Evolutionary conservation across 2,329 filamentous ascomycete genomes (phyloP).

Genomic region (Ophiosphaerella narmari): DNA sequence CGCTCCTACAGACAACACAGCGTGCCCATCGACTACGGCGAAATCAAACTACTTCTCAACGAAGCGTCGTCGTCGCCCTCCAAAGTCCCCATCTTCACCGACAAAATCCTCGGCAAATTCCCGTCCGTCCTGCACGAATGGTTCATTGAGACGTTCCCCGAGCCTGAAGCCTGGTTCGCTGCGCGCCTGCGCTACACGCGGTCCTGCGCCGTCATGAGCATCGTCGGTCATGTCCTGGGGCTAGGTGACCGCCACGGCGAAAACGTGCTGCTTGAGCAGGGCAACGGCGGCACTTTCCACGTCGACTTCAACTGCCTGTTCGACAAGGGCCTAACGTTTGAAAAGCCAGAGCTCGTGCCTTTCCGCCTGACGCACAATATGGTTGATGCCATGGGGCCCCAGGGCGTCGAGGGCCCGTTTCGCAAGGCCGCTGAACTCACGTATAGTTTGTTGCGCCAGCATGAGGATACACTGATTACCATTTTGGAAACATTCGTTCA

Average conservation of each 20-base stretch:
- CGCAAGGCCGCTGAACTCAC: slow-evolving; percentile 89
- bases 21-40: slow-evolving; percentile 65
- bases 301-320: slow-evolving; percentile 99
- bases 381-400: slow-evolving; percentile 94
- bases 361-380: slow-evolving; percentile 99
- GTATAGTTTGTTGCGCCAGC: slow-evolving; percentile 79
- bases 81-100: slow-evolving; percentile 73
- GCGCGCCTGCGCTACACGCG: slow-evolving; percentile 88
- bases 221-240: slow-evolving; percentile 92
- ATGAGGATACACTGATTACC: slow-evolving; percentile 96
- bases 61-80: slow-evolving; percentile 66
- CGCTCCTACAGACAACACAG: slow-evolving; percentile 76
- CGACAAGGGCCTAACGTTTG: slow-evolving; percentile 94
- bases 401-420: slow-evolving; percentile 91
- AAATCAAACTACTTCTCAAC: slow-evolving; percentile 66
- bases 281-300: slow-evolving; percentile 91
- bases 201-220: slow-evolving; percentile 98
- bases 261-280: slow-evolving; percentile 93
- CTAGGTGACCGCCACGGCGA: slow-evolving; percentile 95
- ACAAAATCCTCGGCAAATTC: slow-evolving; percentile 70
- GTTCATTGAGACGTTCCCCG: slow-evolving; percentile 95
- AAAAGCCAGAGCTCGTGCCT: slow-evolving; percentile 90
- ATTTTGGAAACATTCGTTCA: slow-evolving; percentile 97
- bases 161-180: slow-evolving; percentile 89
- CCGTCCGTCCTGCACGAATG: slow-evolving; percentile 86